Evolutionary conservation across 1,139 yeast species (phyloP), one percentile per base, ranked within the genome.

Genomic region (Magnusiomyces ingens): DNA sequence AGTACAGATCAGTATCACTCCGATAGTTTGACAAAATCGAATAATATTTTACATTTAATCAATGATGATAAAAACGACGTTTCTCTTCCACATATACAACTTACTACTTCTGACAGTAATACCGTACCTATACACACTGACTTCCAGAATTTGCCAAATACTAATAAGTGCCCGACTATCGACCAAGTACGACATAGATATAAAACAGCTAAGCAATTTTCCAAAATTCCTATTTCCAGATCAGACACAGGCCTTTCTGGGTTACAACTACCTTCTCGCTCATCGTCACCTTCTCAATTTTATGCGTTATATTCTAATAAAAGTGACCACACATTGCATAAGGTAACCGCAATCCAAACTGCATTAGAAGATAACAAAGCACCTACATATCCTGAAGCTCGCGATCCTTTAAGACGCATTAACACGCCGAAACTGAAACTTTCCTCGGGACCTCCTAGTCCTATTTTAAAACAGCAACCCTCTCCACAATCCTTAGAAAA

Each of bases 361-460:
- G 49, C 56, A 17, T 35, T 53, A 26, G 52, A 48, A 45, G 51
- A 53, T 51, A 45, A 48, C 52, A 48, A 53, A 41, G 49, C 57
- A 17, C 54, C 55, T 35, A 37, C 57, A 32, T 51, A 55, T 40
- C 52, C 55, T 4, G 58, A 54, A 8, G 41, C 46, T n/a, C 38
- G 44, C 6, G 42, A 50, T 11, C 48, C 48, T 6, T 19, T 45
- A 18, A 32, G 48, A 12, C 45, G 45, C 8, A 21, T 43, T 12
- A 43, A 21, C 44, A 2, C 50, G 35, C 37, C 45, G 40, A 40
- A 32, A 45, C 42, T 46, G 48, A 22, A 46, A 35, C 45, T 42
- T 21, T 17, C 49, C 48, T 29, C 48, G 44, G 47, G 47, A 45
- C 42, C 49, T 47, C 36, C 57, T 53, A 49, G 55, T n/a, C 18